phyloP scores from a whole-genome alignment of 1,139 yeast genomes.

The Sugiyamaella pinicola region DNA sequence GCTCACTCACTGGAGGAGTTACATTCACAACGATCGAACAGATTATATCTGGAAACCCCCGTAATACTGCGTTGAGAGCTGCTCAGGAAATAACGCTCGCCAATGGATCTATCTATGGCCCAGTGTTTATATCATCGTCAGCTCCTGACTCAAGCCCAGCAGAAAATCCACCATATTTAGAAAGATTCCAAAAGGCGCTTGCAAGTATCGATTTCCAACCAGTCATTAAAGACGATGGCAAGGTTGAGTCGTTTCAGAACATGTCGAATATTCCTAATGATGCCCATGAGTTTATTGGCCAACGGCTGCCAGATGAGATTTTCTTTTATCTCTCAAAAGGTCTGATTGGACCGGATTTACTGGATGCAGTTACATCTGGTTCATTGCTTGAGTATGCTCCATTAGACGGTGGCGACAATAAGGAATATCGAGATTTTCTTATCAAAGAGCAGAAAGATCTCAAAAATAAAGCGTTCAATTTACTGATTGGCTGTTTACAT shows the following conservation, averaged over 20 bases:
- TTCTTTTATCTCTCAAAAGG: constrained; percentile 84
- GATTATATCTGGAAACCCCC: constrained; percentile 36
- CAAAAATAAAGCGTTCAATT: constrained; percentile 64
- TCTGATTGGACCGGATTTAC: constrained; percentile 61
- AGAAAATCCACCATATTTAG: constrained; percentile 34
- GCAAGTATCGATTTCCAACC: constrained; percentile 65
- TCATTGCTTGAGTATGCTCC: constrained; percentile 67
- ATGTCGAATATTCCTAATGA: constrained; percentile 64
- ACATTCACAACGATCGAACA: constrained; percentile 55
- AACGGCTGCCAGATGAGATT: constrained; percentile 83
- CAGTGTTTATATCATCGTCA: constrained; percentile 33
- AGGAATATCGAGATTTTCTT: constrained; percentile 60
- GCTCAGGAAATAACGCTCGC: constrained; percentile 49
- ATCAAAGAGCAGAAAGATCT: constrained; percentile 48
- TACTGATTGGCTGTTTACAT: constrained; percentile 72
- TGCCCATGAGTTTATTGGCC: constrained; percentile 79
- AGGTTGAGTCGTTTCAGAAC: constrained; percentile 58
- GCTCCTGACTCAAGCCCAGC: constrained; percentile 29
- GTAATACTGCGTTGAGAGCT: constrained; percentile 42
- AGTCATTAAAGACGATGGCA: constrained; percentile 67
- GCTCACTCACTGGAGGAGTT: constrained; percentile 68
- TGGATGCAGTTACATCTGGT: constrained; percentile 72
- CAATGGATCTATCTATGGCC: constrained; percentile 51
- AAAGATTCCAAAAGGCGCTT: constrained; percentile 54
- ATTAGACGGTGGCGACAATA: constrained; percentile 62